A percentile compares a stretch with the other conserved stretches of the same genome.
phyloP scores from a whole-genome alignment of 495 filamentous ascomycete genomes.

The Penicillium odoratum region DNA sequence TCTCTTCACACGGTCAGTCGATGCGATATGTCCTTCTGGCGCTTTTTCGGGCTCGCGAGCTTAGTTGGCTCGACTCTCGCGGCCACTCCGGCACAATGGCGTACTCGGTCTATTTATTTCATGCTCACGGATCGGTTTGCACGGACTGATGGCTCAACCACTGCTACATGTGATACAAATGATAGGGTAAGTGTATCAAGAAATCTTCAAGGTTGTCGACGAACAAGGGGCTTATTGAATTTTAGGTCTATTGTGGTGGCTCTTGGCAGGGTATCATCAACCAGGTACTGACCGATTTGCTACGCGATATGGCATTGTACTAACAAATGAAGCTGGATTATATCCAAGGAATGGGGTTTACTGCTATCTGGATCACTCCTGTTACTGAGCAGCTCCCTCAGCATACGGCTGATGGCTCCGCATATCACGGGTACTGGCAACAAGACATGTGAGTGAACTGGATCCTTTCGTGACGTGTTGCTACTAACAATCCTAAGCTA shows the following conservation, averaged over 20 bases:
- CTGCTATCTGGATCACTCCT: constrained; percentile 81
- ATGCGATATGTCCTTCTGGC: constrained; percentile 16
- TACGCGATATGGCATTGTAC: neutral
- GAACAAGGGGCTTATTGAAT: neutral
- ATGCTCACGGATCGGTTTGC: constrained; percentile 76
- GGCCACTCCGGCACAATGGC: constrained; percentile 54
- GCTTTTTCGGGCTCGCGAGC: constrained; percentile 18
- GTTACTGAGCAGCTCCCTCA: constrained; percentile 61
- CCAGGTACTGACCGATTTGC: constrained; percentile 39
- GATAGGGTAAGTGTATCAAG: constrained; percentile 24
- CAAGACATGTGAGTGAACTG: constrained; percentile 53
- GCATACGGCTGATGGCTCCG: constrained; percentile 50
- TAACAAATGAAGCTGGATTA: constrained; percentile 43
- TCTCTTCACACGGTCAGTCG: neutral
- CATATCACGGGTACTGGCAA: constrained; percentile 80
- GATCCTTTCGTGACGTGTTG: neutral
- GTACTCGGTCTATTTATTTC: constrained; percentile 69
- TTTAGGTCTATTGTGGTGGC: constrained; percentile 68
- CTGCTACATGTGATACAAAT: constrained; percentile 49
- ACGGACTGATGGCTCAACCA: constrained; percentile 64
- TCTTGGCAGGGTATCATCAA: constrained; percentile 72
- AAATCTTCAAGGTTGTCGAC: neutral
- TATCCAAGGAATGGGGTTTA: constrained; percentile 76
- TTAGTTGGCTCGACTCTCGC: constrained; percentile 32
- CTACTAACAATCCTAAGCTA: constrained; percentile 34